phyloP scores from a whole-genome alignment of 345 rosid species.

The Boechera stricta region DNA sequence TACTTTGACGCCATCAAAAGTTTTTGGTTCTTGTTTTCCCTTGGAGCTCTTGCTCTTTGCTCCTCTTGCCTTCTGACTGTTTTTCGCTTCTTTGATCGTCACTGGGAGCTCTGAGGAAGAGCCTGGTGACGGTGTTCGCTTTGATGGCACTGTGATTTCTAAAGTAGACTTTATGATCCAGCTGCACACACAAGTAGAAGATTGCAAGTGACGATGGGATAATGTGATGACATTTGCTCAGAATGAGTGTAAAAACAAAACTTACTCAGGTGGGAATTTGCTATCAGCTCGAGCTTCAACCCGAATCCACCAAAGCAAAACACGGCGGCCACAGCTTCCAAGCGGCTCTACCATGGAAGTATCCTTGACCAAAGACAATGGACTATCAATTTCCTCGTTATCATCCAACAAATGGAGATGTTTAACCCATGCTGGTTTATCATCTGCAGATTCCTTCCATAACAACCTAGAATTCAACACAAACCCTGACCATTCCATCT shows the following conservation, averaged over 20 bases:
- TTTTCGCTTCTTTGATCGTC: conserved; percentile 50
- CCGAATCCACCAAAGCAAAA: conserved; percentile 98
- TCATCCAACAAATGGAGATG: conserved; percentile 53
- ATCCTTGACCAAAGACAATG: conserved; percentile 71
- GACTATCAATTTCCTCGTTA: conserved; percentile 60
- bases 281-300: conserved; percentile 98
- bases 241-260: not conserved
- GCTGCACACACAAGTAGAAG: conserved; percentile 48
- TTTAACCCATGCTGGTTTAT: conserved; percentile 72
- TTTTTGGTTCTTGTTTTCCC: conserved; percentile 25
- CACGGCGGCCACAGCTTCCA: conserved; percentile 93
- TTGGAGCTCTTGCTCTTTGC: conserved; percentile 53
- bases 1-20: conserved; percentile 9
- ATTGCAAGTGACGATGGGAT: conserved; percentile 2
- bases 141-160: conserved; percentile 83
- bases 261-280: conserved; percentile 91
- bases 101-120: conserved; percentile 72
- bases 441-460: conserved; percentile 66
- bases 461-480: conserved; percentile 86
- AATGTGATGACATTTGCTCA: not conserved
- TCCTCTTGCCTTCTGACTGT: conserved; percentile 56
- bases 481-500: conserved; percentile 98
- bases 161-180: conserved; percentile 90
- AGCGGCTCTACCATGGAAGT: conserved; percentile 83
- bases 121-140: conserved; percentile 86